Conservation (phyloP, 2,329 filamentous ascomycete species). For the Exophiala aquamarina region DNA sequence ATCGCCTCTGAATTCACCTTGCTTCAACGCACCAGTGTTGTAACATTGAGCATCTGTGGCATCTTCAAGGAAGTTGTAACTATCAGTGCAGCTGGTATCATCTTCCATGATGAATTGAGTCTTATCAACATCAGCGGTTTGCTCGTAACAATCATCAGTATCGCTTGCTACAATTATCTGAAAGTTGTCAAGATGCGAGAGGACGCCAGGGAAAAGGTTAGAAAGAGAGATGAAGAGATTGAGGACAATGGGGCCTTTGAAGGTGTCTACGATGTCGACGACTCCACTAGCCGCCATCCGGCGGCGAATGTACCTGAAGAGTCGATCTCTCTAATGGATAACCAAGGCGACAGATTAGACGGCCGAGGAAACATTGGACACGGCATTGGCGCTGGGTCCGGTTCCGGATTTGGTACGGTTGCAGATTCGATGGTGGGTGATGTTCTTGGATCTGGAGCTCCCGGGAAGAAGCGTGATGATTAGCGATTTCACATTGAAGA, state of each 20-base stretch:
- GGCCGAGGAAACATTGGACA: not conserved
- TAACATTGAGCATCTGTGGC: conserved; percentile 92
- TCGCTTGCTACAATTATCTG: conserved; percentile 88
- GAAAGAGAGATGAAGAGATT: conserved; percentile 25
- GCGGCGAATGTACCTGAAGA: conserved; percentile 6
- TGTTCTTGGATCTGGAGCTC: no score
- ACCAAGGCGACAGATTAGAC: conserved; percentile 3
- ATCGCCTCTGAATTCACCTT: conserved; percentile 94
- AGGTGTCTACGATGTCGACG: conserved; percentile 6
- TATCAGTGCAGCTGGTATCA: conserved; percentile 80
- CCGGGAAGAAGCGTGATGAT: no score
- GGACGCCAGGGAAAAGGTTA: conserved; percentile 59
- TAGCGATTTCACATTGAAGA: no score
- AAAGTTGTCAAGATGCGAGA: conserved; percentile 87
- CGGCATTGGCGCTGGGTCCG: no score
- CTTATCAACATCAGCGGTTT: conserved; percentile 84
- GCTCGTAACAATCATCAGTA: conserved; percentile 83
- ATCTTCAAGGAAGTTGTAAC: conserved; percentile 99
- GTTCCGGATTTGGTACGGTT: no score
- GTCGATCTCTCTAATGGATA: conserved; percentile 14
- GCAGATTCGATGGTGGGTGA: no score
- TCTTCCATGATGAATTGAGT: conserved; percentile 87
- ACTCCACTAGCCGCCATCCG: conserved; percentile 1
- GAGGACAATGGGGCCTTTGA: conserved; percentile 8
- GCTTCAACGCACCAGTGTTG: conserved; percentile 89